Evolutionary conservation across 2,329 filamentous ascomycete genomes (phyloP), one percentile per base, ranked within the genome.

Genomic region (Aspergillus hiratsukae): DNA sequence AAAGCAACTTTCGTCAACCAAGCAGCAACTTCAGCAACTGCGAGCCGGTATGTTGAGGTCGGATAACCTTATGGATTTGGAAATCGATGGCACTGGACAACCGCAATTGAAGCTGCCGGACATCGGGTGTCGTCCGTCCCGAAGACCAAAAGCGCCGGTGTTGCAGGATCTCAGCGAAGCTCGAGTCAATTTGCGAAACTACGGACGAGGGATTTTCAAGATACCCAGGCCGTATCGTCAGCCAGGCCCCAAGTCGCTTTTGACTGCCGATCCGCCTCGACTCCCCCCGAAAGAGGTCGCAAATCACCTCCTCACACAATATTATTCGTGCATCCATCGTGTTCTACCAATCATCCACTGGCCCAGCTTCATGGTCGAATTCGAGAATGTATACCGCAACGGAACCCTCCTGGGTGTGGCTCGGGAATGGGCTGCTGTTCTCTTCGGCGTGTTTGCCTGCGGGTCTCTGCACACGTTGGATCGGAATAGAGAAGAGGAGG

Each of bases 261-360:
- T 84, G 60, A 81, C 82, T 27, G 79, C 78, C 23, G 79, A 78
- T 50, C 76, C 83, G 37, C 86, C 88, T 6, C 80, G 83, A 43
- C 75, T 97, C 53, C 94, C 93, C 0, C 79, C 87, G 1, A 87
- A 86, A 61, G 77, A 84, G 28, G 74, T 86, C 23, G 85, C 87
- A 28, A 90, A 96, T 60, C 84, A 83, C 62, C 79, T 97, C 2
- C 75, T 97, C 31, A 81, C 83, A 35, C 82, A 87, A 40, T 99
- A 96, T 72, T 88, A 89, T 64, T 80, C 82, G 41, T 88, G 87
- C 6, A 80, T 90, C 25, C 93, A 97, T 70, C 83, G 86, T 31
- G 87, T 90, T 71, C 87, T 92, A 63, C 94, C 94, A 0, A 86
- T 96, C 46, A 68, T 97, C 9, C 90, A 97, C 72, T 95, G 92